phyloP scores from a whole-genome alignment of 176 grass and related monocot species.

The Thalia dealbata region DNA sequence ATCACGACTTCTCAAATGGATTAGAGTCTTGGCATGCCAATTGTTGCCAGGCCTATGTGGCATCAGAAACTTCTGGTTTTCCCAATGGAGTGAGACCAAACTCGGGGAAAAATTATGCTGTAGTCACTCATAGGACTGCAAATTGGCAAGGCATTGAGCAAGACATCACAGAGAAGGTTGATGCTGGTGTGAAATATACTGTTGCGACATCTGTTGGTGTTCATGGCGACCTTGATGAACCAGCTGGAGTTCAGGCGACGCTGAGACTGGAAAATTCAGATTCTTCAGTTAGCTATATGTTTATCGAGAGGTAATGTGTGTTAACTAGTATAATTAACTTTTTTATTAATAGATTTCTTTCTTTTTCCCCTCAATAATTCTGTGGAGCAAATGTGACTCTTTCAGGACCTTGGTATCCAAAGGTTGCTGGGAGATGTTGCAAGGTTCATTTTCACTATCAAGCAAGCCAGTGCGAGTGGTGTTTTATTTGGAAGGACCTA shows the following conservation, averaged over 20 bases:
- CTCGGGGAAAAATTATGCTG: conserved; percentile 64
- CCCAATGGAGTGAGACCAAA: conserved; percentile 57
- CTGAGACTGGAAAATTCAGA: conserved; percentile 55
- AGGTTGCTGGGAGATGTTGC: conserved; percentile 61
- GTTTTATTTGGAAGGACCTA: conserved; percentile 73
- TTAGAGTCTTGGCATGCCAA: conserved; percentile 61
- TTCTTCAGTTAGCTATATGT: conserved; percentile 43
- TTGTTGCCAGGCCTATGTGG: conserved; percentile 60
- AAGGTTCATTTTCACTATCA: conserved; percentile 65
- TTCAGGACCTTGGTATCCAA: conserved; percentile 21
- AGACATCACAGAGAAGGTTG: conserved; percentile 57
- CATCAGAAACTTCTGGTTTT: conserved; percentile 48
- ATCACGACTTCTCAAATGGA: conserved; percentile 77
- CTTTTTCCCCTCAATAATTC: background rate
- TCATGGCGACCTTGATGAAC: conserved; percentile 41
- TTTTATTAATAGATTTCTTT: background rate
- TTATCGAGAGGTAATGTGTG: conserved; percentile 49
- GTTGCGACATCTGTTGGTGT: conserved; percentile 56
- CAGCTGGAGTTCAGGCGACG: conserved; percentile 45
- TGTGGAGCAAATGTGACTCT: conserved; percentile 5
- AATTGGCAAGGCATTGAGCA: conserved; percentile 91
- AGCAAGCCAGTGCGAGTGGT: conserved; percentile 34
- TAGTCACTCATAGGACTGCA: conserved; percentile 60
- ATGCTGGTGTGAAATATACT: conserved; percentile 45
- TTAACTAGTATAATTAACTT: conserved; percentile 8